phyloP scores from a whole-genome alignment of 2,329 filamentous ascomycete species.

The Venturia effusa region DNA sequence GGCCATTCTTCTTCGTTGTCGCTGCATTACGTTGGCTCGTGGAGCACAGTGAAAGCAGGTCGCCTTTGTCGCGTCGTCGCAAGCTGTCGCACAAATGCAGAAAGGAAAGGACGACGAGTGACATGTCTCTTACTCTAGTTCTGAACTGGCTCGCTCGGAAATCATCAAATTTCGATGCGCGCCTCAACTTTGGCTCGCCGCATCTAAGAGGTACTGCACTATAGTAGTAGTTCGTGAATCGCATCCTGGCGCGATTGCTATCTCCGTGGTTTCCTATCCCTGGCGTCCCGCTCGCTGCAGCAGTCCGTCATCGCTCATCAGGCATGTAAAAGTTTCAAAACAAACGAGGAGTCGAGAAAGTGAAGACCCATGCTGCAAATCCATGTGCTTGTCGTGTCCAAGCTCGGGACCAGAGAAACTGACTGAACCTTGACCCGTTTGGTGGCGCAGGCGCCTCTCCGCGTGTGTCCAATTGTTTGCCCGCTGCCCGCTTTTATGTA shows the following conservation, averaged over 20 bases:
- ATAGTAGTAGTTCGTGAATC: neutral
- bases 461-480: neutral
- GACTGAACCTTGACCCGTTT: neutral
- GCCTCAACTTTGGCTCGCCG: neutral
- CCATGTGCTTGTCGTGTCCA: neutral
- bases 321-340: neutral
- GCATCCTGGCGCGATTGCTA: neutral
- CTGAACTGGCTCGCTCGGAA: neutral
- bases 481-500: neutral
- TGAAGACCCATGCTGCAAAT: neutral
- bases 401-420: neutral
- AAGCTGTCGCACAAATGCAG: neutral
- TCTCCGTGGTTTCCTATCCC: neutral
- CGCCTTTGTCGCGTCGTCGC: neutral
- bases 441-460: neutral
- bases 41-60: neutral
- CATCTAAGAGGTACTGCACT: neutral
- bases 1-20: neutral
- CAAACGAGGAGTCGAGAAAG: neutral
- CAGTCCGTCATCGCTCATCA: neutral
- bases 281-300: neutral
- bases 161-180: neutral
- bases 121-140: neutral
- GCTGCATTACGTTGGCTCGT: neutral
- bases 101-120: neutral